These are phyloP conservation scores for Ambrosia hybrid DNA, from an alignment of 140 eudicot species.

Conservation along the genomic window DNA sequence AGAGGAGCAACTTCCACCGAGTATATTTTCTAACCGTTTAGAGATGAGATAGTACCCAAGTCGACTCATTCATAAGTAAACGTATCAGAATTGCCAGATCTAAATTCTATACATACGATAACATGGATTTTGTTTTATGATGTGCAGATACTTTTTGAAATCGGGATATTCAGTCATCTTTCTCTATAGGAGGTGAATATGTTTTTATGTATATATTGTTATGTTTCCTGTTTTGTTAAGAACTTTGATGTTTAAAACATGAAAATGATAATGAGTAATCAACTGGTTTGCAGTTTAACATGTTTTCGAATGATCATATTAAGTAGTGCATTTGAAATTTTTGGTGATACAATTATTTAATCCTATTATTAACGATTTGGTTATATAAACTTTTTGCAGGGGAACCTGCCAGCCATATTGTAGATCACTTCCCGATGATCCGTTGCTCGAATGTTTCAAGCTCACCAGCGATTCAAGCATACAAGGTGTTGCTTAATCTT, in stretches of 20 bases:
- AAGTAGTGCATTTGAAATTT: neutral
- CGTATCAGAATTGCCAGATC: neutral
- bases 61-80: slow-evolving; percentile 1
- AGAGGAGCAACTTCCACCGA: slow-evolving; percentile 99
- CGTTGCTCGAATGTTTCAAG: slow-evolving; percentile 83
- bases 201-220: neutral
- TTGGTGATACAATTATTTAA: neutral
- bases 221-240: slow-evolving; percentile 3
- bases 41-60: neutral
- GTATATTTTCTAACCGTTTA: slow-evolving; percentile 41
- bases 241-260: slow-evolving; percentile 17
- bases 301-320: neutral
- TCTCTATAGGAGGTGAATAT: slow-evolving; percentile 68
- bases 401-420: slow-evolving; percentile 97
- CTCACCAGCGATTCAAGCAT: slow-evolving; percentile 45
- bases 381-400: slow-evolving; percentile 43
- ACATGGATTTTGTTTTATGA: slow-evolving; percentile 11
- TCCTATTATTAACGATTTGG: neutral
- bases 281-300: neutral
- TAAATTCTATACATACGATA: slow-evolving; percentile 5
- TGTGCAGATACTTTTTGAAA: slow-evolving; percentile 75
- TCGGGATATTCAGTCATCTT: slow-evolving; percentile 89
- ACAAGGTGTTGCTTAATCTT: slow-evolving; percentile 46
- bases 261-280: neutral
- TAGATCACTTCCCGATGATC: slow-evolving; percentile 90